These are phyloP conservation scores for Aureobasidium sp. DNA, from an alignment of 2,329 filamentous ascomycete genomes.

Conservation along the genomic window DNA sequence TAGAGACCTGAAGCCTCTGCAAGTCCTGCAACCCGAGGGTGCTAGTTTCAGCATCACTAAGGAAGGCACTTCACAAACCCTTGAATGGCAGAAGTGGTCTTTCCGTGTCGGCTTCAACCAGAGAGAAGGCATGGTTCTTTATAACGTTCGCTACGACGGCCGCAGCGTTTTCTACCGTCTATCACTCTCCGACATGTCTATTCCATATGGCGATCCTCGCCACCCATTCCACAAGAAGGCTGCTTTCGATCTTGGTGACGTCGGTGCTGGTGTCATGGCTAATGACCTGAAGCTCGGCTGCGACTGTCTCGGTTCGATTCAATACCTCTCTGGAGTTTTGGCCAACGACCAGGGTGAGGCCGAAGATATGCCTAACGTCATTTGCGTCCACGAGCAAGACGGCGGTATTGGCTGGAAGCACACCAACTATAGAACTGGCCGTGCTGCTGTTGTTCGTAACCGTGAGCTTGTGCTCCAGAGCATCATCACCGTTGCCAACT, in stretches of 20 bases:
- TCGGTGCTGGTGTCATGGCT: slow-evolving; percentile 57
- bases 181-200: slow-evolving; percentile 61
- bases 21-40: slow-evolving; percentile 58
- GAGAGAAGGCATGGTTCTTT: slow-evolving; percentile 59
- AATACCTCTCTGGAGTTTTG: slow-evolving; percentile 56
- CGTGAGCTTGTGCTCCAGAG: slow-evolving; percentile 61
- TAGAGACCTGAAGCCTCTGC: slow-evolving; percentile 56
- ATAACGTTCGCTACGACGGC: slow-evolving; percentile 48
- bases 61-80: slow-evolving; percentile 46
- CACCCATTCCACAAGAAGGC: slow-evolving; percentile 63
- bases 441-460: slow-evolving; percentile 56
- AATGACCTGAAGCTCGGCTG: slow-evolving; percentile 65
- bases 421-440: slow-evolving; percentile 61
- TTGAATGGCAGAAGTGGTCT: slow-evolving; percentile 61
- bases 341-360: slow-evolving; percentile 54
- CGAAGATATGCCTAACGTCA: slow-evolving; percentile 55
- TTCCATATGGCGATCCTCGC: slow-evolving; percentile 56
- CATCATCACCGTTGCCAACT: slow-evolving; percentile 66
- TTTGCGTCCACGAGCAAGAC: slow-evolving; percentile 66
- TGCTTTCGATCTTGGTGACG: slow-evolving; percentile 64
- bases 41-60: slow-evolving; percentile 52
- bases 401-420: slow-evolving; percentile 64
- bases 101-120: slow-evolving; percentile 56
- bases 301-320: slow-evolving; percentile 63
- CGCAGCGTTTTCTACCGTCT: slow-evolving; percentile 62